Evolutionary conservation across 1,284 basidiomycete genomes (phyloP), one percentile per base, ranked within the genome.

Genomic region (Porogramme epimiltina): DNA sequence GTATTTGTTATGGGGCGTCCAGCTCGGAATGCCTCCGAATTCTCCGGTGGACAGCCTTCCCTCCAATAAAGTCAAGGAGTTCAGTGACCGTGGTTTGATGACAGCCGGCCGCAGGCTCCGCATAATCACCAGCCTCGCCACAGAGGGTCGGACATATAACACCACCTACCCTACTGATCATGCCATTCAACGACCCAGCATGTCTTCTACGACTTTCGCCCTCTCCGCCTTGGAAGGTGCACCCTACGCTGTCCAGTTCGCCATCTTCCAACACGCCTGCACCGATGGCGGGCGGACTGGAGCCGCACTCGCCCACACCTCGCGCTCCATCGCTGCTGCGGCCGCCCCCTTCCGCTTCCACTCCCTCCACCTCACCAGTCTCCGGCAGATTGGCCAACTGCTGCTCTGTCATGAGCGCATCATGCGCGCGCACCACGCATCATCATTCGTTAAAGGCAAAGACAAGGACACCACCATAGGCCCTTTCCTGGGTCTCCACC

Each of bases 221-320:
- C 15, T 31, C 28, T 31, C 28, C 28, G 28, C 15, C n/a, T 37
- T 45, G 44, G 44, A 45, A 18, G 1, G 16, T 2, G 10, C 37
- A 18, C 44, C 44, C 22, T 5, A 25, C 34, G 33, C 34, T 16
- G 37, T 45, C 34, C 25, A 23, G 33, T 28, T 37, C 20, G 5
- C 26, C 34, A 51, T 55, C 53, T 51, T 59, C 28, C 19, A 26
- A 19, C 42, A 41, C 33, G 54, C 54, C 4, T 59, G 54, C 34
- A 34, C 43, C 13, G 57, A 55, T 33, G 54, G 54, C 24, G 53
- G 51, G 4, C 43, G 23, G n/a, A 49, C 51, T n/a, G 45, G 45
- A 16, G 37, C 23, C 3, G 26, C 53, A 4, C 51, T 59, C 33
- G 49, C 57, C 8, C 44, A 23, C 28, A 52, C 47, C 5, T 59